A percentile compares a stretch with the other conserved stretches of the same genome.
Evolutionary conservation across 1,284 basidiomycete species (phyloP).

Genomic region (Ustilago bromivora): DNA sequence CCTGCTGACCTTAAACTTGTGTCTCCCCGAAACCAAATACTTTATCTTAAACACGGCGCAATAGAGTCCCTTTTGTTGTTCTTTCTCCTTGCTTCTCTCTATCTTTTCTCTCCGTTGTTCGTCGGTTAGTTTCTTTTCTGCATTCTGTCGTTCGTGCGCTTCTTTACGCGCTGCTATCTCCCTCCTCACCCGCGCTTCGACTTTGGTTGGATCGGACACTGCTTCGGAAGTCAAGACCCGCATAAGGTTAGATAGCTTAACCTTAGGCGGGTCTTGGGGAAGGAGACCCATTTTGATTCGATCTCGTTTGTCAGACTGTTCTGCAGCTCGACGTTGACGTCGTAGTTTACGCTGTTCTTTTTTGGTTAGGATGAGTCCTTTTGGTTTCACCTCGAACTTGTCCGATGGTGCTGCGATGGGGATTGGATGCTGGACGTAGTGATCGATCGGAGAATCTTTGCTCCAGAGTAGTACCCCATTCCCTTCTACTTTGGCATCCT

Average conservation of each 20-base stretch:
- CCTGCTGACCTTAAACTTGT: constrained; percentile 95
- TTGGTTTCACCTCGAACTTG: constrained; percentile 78
- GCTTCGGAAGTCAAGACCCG: constrained; percentile 96
- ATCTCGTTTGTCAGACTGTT: constrained; percentile 93
- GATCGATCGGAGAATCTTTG: constrained; percentile 82
- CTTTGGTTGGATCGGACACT: constrained; percentile 94
- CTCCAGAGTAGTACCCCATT: constrained; percentile 35
- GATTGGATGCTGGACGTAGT: constrained; percentile 96
- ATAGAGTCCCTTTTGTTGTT: constrained; percentile 87
- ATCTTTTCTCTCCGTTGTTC: constrained; percentile 88
- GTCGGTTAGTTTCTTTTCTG: constrained; percentile 87
- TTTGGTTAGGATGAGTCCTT: constrained; percentile 66
- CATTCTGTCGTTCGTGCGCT: constrained; percentile 90
- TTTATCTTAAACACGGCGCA: constrained; percentile 89
- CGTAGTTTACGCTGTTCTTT: constrained; percentile 97
- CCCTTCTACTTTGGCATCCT: constrained; percentile 63
- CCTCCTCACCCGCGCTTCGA: constrained; percentile 91
- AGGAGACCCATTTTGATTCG: constrained; percentile 94
- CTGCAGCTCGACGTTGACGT: constrained; percentile 85
- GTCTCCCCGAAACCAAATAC: constrained; percentile 88
- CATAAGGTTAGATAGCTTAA: constrained; percentile 95
- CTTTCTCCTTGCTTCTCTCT: constrained; percentile 72
- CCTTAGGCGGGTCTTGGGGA: constrained; percentile 95
- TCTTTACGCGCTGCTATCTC: constrained; percentile 92
- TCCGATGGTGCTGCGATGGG: constrained; percentile 91